Evolutionary conservation across 345 rosid species (phyloP), one percentile per base, ranked within the genome.

Genomic region (Populus davidiana): DNA sequence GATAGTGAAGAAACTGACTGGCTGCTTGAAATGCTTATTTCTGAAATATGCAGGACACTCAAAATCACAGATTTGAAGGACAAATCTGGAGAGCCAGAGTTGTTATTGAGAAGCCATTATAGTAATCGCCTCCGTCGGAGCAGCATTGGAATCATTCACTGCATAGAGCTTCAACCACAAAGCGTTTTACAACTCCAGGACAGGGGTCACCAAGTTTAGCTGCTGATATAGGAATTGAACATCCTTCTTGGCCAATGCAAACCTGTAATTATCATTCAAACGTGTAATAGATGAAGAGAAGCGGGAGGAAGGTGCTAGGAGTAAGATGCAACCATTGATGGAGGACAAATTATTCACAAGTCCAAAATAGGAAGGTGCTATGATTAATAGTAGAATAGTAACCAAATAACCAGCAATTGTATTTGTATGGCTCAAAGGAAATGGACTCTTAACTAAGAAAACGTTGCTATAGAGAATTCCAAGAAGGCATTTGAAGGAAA

Each of bases 81-180:
- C 41, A 73, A 12, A 38, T 47, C 41, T 44, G 8, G 23, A 33
- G 70, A 63, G 21, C 44, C 64, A 64, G 70, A n/a, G 16, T 68
- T 13, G 25, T 5, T 4, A 7, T 20, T 1, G 18, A 69, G 31
- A 41, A 39, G 4, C 52, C 71, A 69, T 41, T 38, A n/a, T 27
- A 29, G 43, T 8, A 41, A 31, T 13, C 33, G 14, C 59, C 0
- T n/a, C 59, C 59, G 6, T 52, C 36, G 59, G 33, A 43, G 29
- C 70, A 33, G 10, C 59, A 38, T 0, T 74, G 25, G 27, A 75
- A 44, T 81, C 74, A 77, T 23, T 63, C 67, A 13, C 83, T 78
- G 77, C 92, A 87, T 36, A 86, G 75, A 68, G 85, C 92, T 84
- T 87, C 89, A 68, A 89, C 80, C 8, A 86, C 89, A 59, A 89